Evolutionary conservation across 208 protist genomes (phyloP), one percentile per base, ranked within the genome.

Genomic region (Trypanosoma melophagium): DNA sequence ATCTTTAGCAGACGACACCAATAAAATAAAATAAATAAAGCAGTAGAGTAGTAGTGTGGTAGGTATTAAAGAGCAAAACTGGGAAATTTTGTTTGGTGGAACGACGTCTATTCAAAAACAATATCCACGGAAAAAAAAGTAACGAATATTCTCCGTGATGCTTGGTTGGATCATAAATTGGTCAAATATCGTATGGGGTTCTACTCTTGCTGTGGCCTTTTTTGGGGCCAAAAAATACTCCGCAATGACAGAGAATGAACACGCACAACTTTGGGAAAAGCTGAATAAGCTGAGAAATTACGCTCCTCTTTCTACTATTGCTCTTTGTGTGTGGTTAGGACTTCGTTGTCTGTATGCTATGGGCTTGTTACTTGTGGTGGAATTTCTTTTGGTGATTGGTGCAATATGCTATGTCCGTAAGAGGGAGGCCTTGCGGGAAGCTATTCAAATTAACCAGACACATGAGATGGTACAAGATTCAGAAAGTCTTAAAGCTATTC

Each of bases 281-380:
- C 52, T 76, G 13, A 53, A 66, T 42, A 50, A 57, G 8, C 21
- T 88, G 14, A 61, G 53, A 24, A 53, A 51, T 52, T 42, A 74
- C 17, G 63, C 70, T n/a, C 73, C 67, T n/a, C 19, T 69, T 14
- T 60, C 54, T 28, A 44, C 74, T 42, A 58, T 81, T 24, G 49
- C 77, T 21, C 53, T 89, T 2, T 38, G 38, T 28, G 19, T 63
- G 0, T 92, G 82, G 82, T 54, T 92, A 17, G 28, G 67, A 14
- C 41, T 87, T 7, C 80, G 86, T 9, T 67, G 76, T 14, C 50
- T 87, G 16, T 84, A 79, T 54, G 74, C 81, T 13, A 62, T 92
- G 5, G 86, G 86, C 38, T 77, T 69, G 51, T 72, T 85, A 60
- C 67, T 92, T 45, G 66, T 84, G 56, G 49, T 92, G 51, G 86